Percentiles rank a stretch among this genome's conserved stretches.
phyloP scores from a whole-genome alignment of 768 basidiomycete species.

The Auriscalpium microsporum region DNA sequence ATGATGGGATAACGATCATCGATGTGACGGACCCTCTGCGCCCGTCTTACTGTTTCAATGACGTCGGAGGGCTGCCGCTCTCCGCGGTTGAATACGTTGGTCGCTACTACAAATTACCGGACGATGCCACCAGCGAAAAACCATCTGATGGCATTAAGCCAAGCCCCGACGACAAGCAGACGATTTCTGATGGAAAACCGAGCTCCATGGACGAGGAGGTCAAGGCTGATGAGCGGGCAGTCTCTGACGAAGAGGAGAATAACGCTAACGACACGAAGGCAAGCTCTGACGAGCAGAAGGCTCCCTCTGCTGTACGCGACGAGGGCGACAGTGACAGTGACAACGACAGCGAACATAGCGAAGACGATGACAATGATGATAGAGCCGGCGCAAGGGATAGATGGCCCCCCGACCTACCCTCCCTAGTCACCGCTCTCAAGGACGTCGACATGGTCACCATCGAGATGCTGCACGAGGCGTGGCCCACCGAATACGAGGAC shows the following conservation, averaged over 20 bases:
- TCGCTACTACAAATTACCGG: background rate
- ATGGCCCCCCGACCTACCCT: too few relatives aligned
- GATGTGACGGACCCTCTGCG: background rate
- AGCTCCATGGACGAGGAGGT: too few relatives aligned
- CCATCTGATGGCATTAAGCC: too few relatives aligned
- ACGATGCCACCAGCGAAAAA: too few relatives aligned
- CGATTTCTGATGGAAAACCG: too few relatives aligned
- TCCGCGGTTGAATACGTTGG: background rate
- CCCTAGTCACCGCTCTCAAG: background rate
- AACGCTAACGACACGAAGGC: too few relatives aligned
- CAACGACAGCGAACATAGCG: too few relatives aligned
- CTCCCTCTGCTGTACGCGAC: background rate
- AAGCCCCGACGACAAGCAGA: too few relatives aligned
- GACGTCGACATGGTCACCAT: background rate
- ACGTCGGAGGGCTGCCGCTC: background rate
- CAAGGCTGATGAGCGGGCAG: too few relatives aligned
- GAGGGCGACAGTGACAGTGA: background rate
- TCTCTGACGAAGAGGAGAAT: too few relatives aligned
- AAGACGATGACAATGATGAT: too few relatives aligned
- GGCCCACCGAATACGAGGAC: background rate
- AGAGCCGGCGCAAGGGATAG: too few relatives aligned
- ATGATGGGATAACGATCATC: background rate
- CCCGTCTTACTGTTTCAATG: background rate
- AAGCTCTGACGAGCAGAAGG: background rate
- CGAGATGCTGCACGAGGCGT: background rate